Percentiles rank a stretch among this genome's conserved stretches.
phyloP scores from a whole-genome alignment of 2,329 filamentous ascomycete species.

The Pseudogymnoascus verrucosus region DNA sequence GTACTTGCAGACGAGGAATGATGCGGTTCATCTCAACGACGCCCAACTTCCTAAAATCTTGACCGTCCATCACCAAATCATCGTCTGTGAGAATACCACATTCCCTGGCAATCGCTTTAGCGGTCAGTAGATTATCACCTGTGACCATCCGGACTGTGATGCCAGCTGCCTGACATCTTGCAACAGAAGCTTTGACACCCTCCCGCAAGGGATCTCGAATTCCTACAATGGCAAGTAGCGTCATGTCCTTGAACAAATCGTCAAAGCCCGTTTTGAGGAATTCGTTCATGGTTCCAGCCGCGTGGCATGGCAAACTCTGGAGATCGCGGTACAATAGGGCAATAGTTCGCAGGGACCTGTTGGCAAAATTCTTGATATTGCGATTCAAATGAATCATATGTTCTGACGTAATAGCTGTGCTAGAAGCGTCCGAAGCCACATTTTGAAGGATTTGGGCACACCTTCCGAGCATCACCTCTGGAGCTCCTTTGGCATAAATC shows the following conservation, averaged over 20 bases:
- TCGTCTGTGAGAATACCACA: conserved; percentile 65
- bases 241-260: conserved; percentile 43
- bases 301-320: conserved; percentile 27
- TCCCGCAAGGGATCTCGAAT: conserved; percentile 74
- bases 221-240: conserved; percentile 62
- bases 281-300: neutral
- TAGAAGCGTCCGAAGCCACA: conserved; percentile 44
- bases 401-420: conserved; percentile 43
- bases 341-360: conserved; percentile 34
- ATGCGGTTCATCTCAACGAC: conserved; percentile 57
- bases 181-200: conserved; percentile 64
- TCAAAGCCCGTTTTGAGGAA: neutral
- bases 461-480: conserved; percentile 53
- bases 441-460: conserved; percentile 29
- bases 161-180: conserved; percentile 64
- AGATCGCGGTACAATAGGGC: conserved; percentile 34
- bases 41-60: conserved; percentile 66
- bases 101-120: conserved; percentile 69
- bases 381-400: conserved; percentile 20
- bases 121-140: conserved; percentile 73
- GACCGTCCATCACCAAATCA: conserved; percentile 69
- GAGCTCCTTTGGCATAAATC: conserved; percentile 56
- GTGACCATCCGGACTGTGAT: conserved; percentile 76
- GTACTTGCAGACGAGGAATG: conserved; percentile 61
- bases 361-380: conserved; percentile 32